Base-by-base conservation (phyloP, 148 eudicot species). In the Heliamphora exappendiculata region DNA sequence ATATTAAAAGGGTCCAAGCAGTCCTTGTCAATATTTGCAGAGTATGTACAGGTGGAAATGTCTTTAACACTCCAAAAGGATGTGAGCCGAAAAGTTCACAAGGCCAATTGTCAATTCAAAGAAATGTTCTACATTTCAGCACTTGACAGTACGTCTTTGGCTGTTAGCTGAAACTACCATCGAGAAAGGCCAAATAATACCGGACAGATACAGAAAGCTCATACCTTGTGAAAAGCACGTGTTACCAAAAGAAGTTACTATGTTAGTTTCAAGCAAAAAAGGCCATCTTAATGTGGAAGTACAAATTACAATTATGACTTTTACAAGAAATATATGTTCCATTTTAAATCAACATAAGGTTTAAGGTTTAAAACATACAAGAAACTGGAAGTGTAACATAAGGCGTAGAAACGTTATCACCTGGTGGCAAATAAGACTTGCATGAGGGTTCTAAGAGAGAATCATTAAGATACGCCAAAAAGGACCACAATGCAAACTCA, bases 141-240 rank as follows among this genome's bases (percentile, higher is more conserved):
- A n/a, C 31, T 68, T 19, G 54, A 67, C 6, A 26, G 51, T 45
- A 31, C 6, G 5, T 42, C 42, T 49, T 12, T 6, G 9, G 62
- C 73, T 7, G 37, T 49, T 2, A 47, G 13, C 24, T 49, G 39
- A 70, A 49, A 70, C 57, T n/a, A 31, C 28, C 29, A 22, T 73
- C 64, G 11, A 73, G 41, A 36, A 11, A n/a, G n/a, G n/a, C n/a
- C n/a, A n/a, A n/a, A n/a, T n/a, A n/a, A n/a, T n/a, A n/a, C n/a
- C n/a, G n/a, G n/a, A n/a, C n/a, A n/a, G n/a, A 55, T 36, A 73
- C 65, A 74, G 50, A 42, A 58, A 41, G 33, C 66, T 54, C 75
- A 28, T 3, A 28, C 22, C 28, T 16, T 29, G 42, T 28, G 17
- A 57, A 74, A 70, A 22, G 41, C 19, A 5, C 6, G 28, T 59